These are phyloP conservation scores for Panaeolus papilionaceus DNA, from an alignment of 768 basidiomycete species.

Conservation along the genomic window DNA sequence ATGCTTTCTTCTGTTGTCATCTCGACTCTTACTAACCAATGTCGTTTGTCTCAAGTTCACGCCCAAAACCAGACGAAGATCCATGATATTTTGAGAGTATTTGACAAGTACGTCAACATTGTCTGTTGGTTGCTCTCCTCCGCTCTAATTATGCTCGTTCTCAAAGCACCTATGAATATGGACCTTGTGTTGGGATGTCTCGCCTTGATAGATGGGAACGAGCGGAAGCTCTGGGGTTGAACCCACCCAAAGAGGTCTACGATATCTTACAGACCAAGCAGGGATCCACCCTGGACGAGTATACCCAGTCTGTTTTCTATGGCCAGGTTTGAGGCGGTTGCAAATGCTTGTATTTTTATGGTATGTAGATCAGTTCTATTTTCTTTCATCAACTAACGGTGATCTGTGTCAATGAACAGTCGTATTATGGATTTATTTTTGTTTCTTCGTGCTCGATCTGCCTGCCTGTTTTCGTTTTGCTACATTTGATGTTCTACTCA, in stretches of 20 bases:
- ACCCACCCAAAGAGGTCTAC: constrained; percentile 76
- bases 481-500: not conserved
- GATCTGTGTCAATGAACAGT: not conserved
- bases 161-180: constrained; percentile 75
- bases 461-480: not conserved
- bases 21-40: constrained; percentile 4
- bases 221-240: constrained; percentile 76
- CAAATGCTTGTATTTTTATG: not conserved
- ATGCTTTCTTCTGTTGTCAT: constrained; percentile 36
- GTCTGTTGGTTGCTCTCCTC: constrained; percentile 4
- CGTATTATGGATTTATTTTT: not conserved
- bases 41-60: constrained; percentile 57
- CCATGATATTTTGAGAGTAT: constrained; percentile 77
- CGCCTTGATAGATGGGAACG: constrained; percentile 90
- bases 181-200: constrained; percentile 80
- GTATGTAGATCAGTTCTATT: not conserved
- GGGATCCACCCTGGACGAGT: constrained; percentile 58
- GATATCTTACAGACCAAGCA: constrained; percentile 79
- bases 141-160: constrained; percentile 18
- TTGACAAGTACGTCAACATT: constrained; percentile 64
- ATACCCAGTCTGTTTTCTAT: constrained; percentile 68
- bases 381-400: not conserved
- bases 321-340: constrained; percentile 41
- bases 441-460: not conserved
- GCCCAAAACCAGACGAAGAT: constrained; percentile 63